A percentile compares a stretch with the other conserved stretches of the same genome.
Evolutionary conservation across 176 grass and related monocot species (phyloP).

Genomic region (Microstegium vimineum): DNA sequence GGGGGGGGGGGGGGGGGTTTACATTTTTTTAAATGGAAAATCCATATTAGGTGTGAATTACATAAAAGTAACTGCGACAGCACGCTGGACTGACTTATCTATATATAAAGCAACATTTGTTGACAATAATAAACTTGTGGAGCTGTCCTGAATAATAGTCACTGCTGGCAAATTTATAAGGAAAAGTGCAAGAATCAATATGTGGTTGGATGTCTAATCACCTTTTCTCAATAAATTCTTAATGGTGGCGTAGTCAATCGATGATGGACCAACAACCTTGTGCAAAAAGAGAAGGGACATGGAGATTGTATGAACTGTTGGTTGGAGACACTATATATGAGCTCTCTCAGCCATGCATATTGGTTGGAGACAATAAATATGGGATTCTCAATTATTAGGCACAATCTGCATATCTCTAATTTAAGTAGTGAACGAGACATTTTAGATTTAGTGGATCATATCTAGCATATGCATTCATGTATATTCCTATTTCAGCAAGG

Average conservation of each 20-base stretch:
- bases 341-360: not conserved
- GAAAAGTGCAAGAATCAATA: not conserved
- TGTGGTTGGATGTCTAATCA: slow-evolving; percentile 23
- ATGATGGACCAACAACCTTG: slow-evolving; percentile 15
- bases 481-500: not conserved
- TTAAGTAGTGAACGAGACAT: not conserved
- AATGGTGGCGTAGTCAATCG: not conserved
- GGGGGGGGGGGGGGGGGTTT: too few species aligned
- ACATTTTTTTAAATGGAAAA: not conserved
- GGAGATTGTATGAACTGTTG: not conserved
- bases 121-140: slow-evolving; percentile 18
- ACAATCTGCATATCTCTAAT: not conserved
- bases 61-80: not conserved
- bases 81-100: not conserved
- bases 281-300: not conserved
- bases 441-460: not conserved
- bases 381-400: not conserved
- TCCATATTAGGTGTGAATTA: not conserved
- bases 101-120: slow-evolving; percentile 8
- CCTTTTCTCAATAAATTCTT: slow-evolving; percentile 21
- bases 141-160: not conserved
- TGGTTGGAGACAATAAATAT: not conserved
- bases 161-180: not conserved
- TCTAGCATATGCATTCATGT: not conserved
- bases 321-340: not conserved